Base-by-base conservation (phyloP, 441 rosid species). In the Pelargonium myrrhifolium region DNA sequence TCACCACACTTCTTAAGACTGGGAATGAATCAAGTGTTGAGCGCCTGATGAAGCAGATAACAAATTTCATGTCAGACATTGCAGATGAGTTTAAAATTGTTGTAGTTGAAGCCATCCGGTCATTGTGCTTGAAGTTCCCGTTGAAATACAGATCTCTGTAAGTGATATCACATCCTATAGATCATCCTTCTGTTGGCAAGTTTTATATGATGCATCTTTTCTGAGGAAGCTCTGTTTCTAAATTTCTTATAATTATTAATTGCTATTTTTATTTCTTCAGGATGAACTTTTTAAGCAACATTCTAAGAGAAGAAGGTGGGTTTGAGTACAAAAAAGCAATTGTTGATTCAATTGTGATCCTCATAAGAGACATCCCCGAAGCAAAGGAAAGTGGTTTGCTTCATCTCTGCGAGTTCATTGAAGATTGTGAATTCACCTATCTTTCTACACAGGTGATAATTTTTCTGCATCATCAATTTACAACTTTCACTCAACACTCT, bases 31-130 rank as follows among this genome's bases (percentile, higher is more conserved):
- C 97, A 26, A 94, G 99, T 75, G 89, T 91, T 65, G 97, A 93
- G 72, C 97, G 96, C 61, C 66, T 93, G 78, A 89, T 93, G 96
- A 93, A 93, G 82, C 99, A 93, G 82, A 93, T 93, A 63, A 91
- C 97, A 68, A 93, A 85, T 77, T 93, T 93, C 82, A 91, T 91
- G 99, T 93, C 99, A 39, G 97, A 93, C 79, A 93, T 93, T 78
- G 97, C 96, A 69, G 99, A 93, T 72, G 99, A 93, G 76, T 93
- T 93, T 81, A 93, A 93, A 77, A 91, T 91, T 86, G 99, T 91
- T 69, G 99, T 93, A 62, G 97, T 93, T 70, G 99, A 93, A 72
- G 99, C 99, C 61, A 93, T 91, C 70, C 84, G 96, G 80, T 89
- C 96, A 9, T 59, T 93, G 72, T 94, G 97, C 81, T 79, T 91